Base-by-base conservation (phyloP, 768 basidiomycete genomes). In the Amanita rubescens region DNA sequence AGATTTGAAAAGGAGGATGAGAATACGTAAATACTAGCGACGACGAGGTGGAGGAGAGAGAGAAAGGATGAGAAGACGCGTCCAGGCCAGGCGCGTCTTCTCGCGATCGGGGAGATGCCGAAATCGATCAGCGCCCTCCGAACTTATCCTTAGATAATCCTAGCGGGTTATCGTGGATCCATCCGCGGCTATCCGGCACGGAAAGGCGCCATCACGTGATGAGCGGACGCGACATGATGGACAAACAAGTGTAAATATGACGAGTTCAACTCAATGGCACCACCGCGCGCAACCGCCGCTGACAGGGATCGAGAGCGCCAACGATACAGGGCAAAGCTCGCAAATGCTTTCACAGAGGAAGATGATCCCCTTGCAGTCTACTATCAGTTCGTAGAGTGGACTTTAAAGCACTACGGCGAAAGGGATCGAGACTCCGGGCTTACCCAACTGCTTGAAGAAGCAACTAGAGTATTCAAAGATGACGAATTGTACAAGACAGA, bases 381-480 rank as follows among this genome's bases (percentile, higher is more conserved):
- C 59, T 79, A 89, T 65, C 76, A 84, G 64, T 96, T 94, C 68
- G 82, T 97, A 49, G 81, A 89, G 57, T 98, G 94, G 90, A 93
- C 87, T 32, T 71, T 85, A 55, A 84, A 91, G 59, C 82, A 81
- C 61, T 94, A 94, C 42, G 74, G 80, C 44, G 84, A 87, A 46
- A 75, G 79, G 42, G 77, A 87, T 61, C 77, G 77, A 0, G 69
- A 74, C 39, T 91, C 88, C 15, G 89, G 90, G 15, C 77, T 96
- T 32, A 63, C 86, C 2, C 87, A 90, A 42, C 69, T 97, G 5
- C 75, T 99, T 15, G 90, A 94, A 60, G 84, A 91, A 61, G 84
- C 87, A 1, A 93, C 93, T 2, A 70, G 81, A 27, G 80, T 81
- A 52, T 96, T 97, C 68, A 81, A 85, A 58, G 76, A 81, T 24